Evolutionary conservation across 106 monocot species (phyloP).

Genomic region (Acorus calamus): DNA sequence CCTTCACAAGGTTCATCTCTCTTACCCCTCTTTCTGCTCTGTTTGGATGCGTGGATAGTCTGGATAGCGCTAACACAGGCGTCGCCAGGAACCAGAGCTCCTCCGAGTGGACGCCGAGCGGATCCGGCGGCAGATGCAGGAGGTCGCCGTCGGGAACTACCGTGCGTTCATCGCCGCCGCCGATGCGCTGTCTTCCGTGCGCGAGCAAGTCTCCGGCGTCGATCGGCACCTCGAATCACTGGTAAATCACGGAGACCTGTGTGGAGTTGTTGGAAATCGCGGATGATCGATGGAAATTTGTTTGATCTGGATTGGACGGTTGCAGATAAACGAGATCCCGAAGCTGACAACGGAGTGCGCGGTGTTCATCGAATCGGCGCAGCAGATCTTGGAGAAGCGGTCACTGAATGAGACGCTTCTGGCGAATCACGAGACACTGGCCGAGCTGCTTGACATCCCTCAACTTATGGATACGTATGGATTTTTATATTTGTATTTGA

Average conservation of each 20-base stretch:
- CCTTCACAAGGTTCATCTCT: constrained; percentile 70
- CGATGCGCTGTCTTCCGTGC: constrained; percentile 65
- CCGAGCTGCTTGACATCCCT: constrained; percentile 95
- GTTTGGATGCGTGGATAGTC: background rate
- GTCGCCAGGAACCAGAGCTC: constrained; percentile 85
- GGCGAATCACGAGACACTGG: constrained; percentile 81
- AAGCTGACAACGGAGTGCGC: constrained; percentile 78
- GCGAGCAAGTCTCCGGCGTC: constrained; percentile 51
- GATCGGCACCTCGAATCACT: constrained; percentile 73
- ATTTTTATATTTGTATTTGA: too few relatives aligned
- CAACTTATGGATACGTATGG: constrained; percentile 98
- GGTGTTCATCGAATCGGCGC: constrained; percentile 86
- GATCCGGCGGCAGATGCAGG: constrained; percentile 93
- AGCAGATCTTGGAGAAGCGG: constrained; percentile 86
- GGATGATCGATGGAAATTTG: background rate
- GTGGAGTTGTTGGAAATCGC: background rate
- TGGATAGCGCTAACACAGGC: background rate
- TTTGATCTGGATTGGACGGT: background rate
- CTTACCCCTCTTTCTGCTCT: background rate
- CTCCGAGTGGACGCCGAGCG: constrained; percentile 92
- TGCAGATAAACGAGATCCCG: constrained; percentile 87
- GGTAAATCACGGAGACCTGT: constrained; percentile 19
- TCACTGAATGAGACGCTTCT: constrained; percentile 82
- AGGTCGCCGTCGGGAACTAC: constrained; percentile 94
- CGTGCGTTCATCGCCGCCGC: constrained; percentile 77